Base-by-base conservation (phyloP, 2,329 filamentous ascomycete species). In the Penicillium sp. region DNA sequence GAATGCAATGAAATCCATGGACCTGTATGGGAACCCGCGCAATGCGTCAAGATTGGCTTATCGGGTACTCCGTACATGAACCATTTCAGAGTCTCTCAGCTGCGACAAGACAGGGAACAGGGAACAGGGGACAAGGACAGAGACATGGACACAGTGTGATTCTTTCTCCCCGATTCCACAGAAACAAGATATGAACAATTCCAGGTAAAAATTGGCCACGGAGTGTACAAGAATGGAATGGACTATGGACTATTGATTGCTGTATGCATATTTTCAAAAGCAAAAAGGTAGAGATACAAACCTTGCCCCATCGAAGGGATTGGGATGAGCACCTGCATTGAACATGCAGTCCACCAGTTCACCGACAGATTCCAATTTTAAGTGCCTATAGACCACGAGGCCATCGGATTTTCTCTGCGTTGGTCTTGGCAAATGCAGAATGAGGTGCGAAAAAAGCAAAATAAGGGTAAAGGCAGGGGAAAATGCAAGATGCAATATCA, bases 181-280 rank as follows among this genome's bases (percentile, higher is more conserved):
- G 33, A 50, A 31, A 54, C 17, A 21, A 37, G 13, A 33, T 19
- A 46, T 53, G 27, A 12, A 31, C 17, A 2, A 17, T 42, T 43
- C 19, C 13, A 23, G 15, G 46, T 42, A 47, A 29, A 42, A 4
- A 9, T 23, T 42, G 21, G 27, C 19, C 50, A 47, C 33, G 6
- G 6, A 15, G 25, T 37, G 50, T 48, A 42, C 35, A 53, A 43
- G 23, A 15, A 50, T 15, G 21, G 35, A 27, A 25, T 23, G 45
- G n/a, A 33, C 15, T 40, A 53, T 46, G 31, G n/a, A 54, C 43
- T 54, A 57, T 57, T 54, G 55, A 57, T 15, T 57, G 21, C n/a
- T 46, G 23, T 38, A 37, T 56, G 47, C 54, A 52, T 56, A 31
- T 45, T 21, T 49, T 10, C 42, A 38, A 56, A 56, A 45, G 40